phyloP scores from a whole-genome alignment of 2,329 filamentous ascomycete species.

The Geosmithia morbida region DNA sequence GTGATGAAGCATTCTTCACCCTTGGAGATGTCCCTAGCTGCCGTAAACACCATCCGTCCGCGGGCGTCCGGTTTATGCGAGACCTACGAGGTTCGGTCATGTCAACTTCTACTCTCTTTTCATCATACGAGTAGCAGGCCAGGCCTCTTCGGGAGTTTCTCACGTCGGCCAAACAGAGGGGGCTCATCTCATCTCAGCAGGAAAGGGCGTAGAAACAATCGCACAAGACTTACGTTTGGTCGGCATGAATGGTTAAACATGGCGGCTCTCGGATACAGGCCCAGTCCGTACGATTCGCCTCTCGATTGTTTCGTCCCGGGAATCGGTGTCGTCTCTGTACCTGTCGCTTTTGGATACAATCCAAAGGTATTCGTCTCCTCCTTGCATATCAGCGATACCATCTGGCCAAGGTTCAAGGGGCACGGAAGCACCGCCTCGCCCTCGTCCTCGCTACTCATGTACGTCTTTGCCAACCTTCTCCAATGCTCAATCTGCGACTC shows the following conservation, averaged over 20 bases:
- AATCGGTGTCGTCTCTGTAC: slow-evolving; percentile 4
- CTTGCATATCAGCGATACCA: slow-evolving; percentile 11
- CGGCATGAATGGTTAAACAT: slow-evolving; percentile 15
- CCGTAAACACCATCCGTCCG: slow-evolving; percentile 11
- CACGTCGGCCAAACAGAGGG: background rate
- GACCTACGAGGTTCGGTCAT: slow-evolving; percentile 5
- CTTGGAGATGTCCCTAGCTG: slow-evolving; percentile 9
- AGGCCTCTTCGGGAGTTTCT: background rate
- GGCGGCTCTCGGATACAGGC: slow-evolving; percentile 12
- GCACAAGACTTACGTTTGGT: slow-evolving; percentile 10
- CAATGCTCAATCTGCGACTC: slow-evolving; percentile 10
- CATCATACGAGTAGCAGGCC: too few relatives aligned
- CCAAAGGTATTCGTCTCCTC: slow-evolving; percentile 16
- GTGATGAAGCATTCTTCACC: slow-evolving; percentile 13
- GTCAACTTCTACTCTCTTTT: background rate
- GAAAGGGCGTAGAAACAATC: background rate
- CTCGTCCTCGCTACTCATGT: slow-evolving; percentile 5
- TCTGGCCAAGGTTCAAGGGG: slow-evolving; percentile 6
- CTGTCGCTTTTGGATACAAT: slow-evolving; percentile 10
- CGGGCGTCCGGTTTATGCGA: slow-evolving; percentile 10
- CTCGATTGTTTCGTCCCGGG: slow-evolving; percentile 2
- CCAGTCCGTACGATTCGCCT: slow-evolving; percentile 11
- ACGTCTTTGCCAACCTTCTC: slow-evolving; percentile 9
- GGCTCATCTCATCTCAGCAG: background rate
- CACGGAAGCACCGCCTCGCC: slow-evolving; percentile 6